phyloP scores from a whole-genome alignment of 768 basidiomycete genomes.

The Leucocoprinus sp. region DNA sequence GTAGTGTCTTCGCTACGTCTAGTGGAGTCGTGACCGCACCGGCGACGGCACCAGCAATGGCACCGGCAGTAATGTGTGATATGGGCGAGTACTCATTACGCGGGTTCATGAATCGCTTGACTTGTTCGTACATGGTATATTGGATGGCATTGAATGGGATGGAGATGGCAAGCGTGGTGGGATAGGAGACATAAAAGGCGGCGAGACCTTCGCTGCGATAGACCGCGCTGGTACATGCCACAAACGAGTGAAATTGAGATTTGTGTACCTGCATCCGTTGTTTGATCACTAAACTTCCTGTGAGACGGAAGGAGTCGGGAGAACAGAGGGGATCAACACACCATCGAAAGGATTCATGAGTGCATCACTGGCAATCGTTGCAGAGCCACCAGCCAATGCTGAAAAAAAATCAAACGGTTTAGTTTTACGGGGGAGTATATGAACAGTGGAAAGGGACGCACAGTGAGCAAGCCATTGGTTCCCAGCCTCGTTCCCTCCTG shows the following conservation, averaged over 20 bases:
- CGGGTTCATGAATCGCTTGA: slow-evolving; percentile 84
- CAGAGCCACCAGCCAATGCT: slow-evolving; percentile 91
- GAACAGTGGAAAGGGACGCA: slow-evolving; percentile 31
- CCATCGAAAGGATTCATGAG: slow-evolving; percentile 99
- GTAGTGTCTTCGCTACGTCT: slow-evolving; percentile 94
- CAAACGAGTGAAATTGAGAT: slow-evolving; percentile 83
- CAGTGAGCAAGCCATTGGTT: slow-evolving; percentile 88
- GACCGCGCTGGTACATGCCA: slow-evolving; percentile 79
- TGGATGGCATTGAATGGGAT: slow-evolving; percentile 98
- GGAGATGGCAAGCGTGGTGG: slow-evolving; percentile 93
- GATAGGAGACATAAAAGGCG: slow-evolving; percentile 98
- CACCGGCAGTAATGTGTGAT: slow-evolving; percentile 89
- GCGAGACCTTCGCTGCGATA: slow-evolving; percentile 77
- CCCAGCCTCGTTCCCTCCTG: slow-evolving; percentile 73
- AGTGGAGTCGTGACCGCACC: slow-evolving; percentile 94
- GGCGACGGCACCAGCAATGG: slow-evolving; percentile 86
- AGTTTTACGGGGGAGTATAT: slow-evolving; percentile 2
- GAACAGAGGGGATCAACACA: slow-evolving; percentile 29
- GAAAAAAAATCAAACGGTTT: too few relatives aligned
- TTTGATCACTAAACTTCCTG: slow-evolving; percentile 78
- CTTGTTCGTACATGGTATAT: slow-evolving; percentile 91
- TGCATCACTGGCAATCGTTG: slow-evolving; percentile 92
- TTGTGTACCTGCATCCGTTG: slow-evolving; percentile 98
- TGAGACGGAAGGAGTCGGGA: slow-evolving; percentile 12
- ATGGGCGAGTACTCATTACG: slow-evolving; percentile 82